Evolutionary conservation across 306 rosid species (phyloP).

Genomic region (Albizia julibrissin): DNA sequence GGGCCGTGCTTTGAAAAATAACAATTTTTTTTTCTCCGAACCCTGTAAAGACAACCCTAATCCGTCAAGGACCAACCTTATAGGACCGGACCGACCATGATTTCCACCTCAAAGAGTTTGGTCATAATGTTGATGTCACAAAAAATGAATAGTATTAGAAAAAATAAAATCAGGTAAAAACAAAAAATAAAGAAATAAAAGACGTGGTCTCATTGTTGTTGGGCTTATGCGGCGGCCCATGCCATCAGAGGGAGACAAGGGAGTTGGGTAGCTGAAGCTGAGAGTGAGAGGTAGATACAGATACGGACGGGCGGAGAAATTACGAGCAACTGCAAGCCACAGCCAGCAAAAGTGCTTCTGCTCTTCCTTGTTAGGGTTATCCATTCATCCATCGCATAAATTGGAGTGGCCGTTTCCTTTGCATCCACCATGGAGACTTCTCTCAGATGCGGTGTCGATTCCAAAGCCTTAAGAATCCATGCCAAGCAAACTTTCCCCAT

Average conservation of each 20-base stretch:
- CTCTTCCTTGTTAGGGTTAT: slow-evolving; percentile 20
- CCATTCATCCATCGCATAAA: neutral
- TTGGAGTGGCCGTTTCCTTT: neutral
- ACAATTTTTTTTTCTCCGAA: too few species aligned
- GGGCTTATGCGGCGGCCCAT: neutral
- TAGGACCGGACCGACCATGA: too few species aligned
- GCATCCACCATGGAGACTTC: slow-evolving; percentile 73
- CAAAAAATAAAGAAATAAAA: neutral
- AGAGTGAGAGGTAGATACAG: neutral
- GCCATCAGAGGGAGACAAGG: neutral
- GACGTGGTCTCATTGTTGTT: neutral
- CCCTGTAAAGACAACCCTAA: too few species aligned
- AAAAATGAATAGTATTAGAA: too few species aligned
- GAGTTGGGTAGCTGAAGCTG: neutral
- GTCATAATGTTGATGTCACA: too few species aligned
- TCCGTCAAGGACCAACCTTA: too few species aligned
- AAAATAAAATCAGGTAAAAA: too few species aligned
- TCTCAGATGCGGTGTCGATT: slow-evolving; percentile 65
- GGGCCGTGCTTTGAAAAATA: too few species aligned
- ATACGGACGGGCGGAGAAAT: neutral
- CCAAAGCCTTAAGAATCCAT: slow-evolving; percentile 69
- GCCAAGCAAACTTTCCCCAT: slow-evolving; percentile 70
- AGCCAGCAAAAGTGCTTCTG: neutral
- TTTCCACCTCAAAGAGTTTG: too few species aligned
- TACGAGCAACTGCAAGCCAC: neutral